Percentiles rank a stretch among this genome's conserved stretches.
Evolutionary conservation across 1,284 basidiomycete species (phyloP).

Genomic region (Sanghuangporus sanghuang): DNA sequence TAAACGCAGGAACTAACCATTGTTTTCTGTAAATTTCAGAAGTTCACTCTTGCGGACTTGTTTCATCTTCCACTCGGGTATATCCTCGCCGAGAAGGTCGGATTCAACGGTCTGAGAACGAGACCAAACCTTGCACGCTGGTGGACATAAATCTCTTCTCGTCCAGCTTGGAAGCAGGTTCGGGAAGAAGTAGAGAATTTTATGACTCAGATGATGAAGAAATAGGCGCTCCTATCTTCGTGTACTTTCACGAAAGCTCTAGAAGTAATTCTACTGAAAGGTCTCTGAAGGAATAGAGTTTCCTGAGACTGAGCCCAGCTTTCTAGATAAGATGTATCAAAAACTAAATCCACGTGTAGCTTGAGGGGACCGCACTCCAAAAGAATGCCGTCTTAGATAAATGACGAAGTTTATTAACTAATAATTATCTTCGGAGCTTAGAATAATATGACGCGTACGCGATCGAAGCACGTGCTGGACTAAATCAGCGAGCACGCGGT

Average conservation of each 20-base stretch:
- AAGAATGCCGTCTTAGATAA: too few relatives aligned
- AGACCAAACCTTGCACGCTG: conserved; percentile 28
- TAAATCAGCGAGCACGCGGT: not conserved
- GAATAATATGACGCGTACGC: not conserved
- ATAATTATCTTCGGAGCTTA: not conserved
- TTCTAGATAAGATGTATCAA: too few relatives aligned
- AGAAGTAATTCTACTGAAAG: too few relatives aligned
- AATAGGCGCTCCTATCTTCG: not conserved
- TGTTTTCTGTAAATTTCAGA: conserved; percentile 22
- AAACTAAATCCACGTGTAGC: too few relatives aligned
- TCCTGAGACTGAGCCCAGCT: too few relatives aligned
- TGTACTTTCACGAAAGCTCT: too few relatives aligned
- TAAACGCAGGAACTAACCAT: not conserved
- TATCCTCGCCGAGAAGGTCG: conserved; percentile 20
- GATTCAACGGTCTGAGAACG: conserved; percentile 22
- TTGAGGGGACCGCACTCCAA: too few relatives aligned
- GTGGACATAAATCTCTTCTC: conserved; percentile 11
- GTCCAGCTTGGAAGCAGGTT: conserved; percentile 9
- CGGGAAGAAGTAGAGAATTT: not conserved
- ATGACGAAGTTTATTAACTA: too few relatives aligned
- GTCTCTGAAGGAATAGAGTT: too few relatives aligned
- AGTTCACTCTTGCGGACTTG: conserved; percentile 45
- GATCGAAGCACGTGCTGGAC: not conserved
- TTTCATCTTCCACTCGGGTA: conserved; percentile 45
- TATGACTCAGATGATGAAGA: not conserved